phyloP scores from a whole-genome alignment of 139 green algal genomes.

The Haematococcus lacustris region DNA sequence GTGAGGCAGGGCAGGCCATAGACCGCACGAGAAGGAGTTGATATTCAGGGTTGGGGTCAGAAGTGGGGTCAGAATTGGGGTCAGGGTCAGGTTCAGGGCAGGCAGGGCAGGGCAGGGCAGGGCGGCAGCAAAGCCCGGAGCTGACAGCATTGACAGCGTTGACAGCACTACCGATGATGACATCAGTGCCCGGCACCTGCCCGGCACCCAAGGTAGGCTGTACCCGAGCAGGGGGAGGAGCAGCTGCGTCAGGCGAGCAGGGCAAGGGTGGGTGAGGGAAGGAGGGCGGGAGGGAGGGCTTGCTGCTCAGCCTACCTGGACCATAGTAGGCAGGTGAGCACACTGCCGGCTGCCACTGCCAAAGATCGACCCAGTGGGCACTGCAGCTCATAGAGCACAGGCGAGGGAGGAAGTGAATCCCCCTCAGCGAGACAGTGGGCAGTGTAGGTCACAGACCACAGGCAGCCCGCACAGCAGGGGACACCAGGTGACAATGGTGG shows the following conservation, averaged over 20 bases:
- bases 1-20: neutral
- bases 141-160: neutral
- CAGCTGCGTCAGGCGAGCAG: neutral
- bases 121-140: no score
- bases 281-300: no score
- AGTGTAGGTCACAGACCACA: neutral
- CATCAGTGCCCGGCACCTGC: neutral
- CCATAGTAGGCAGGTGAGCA: slow-evolving; percentile 6
- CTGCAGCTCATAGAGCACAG: neutral
- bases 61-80: neutral
- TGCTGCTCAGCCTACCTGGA: slow-evolving; percentile 1
- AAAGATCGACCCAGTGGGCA: neutral
- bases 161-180: neutral
- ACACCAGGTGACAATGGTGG: neutral
- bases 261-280: neutral
- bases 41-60: neutral
- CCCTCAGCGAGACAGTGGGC: neutral
- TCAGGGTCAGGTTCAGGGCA: neutral
- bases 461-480: neutral
- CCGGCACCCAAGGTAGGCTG: neutral
- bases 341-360: slow-evolving; percentile 29
- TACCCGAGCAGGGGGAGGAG: neutral
- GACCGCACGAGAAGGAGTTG: neutral
- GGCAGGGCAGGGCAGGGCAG: no score
- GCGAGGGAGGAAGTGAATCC: no score